Evolutionary conservation across 495 filamentous ascomycete species (phyloP), one percentile per base, ranked within the genome.

Genomic region (Bryoglossum gracile): DNA sequence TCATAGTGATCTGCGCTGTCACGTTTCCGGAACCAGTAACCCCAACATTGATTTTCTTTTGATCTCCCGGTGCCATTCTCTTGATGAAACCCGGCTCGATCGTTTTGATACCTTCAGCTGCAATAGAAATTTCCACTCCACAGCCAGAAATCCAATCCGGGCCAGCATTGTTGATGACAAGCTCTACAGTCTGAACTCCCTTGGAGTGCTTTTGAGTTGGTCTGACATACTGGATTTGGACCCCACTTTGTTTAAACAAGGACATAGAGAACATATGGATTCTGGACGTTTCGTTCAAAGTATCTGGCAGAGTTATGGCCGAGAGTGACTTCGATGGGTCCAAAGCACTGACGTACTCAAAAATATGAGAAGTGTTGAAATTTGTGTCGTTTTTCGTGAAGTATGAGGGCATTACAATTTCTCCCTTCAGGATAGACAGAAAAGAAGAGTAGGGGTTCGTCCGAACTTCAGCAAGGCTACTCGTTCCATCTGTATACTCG

Each of bases 301-400:
- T 56, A 37, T 66, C 55, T 5, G 74, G 72, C 25, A 76, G 50
- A 2, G 61, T 68, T 9, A 78, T 51, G 0, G 65, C 60, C 3
- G 53, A 47, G 21, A 78, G 62, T 34, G 68, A 63, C 42, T 74
- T 74, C 0, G 66, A 65, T 0, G 71, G 66, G 37, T 71, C 68
- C 6, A 78, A 44, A 48, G 68, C 62, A n/a, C 68, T 69, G 0
- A 68, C 66, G 2, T 67, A 65, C 51, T 77, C 67, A 44, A 73
- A 78, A 17, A 78, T 73, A 38, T 73, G 71, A n/a, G 68, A 71
- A 10, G 68, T 63, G 41, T 78, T 78, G 50, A 62, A 75, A 52
- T 77, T 63, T 1, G 70, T 66, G 2, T 58, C 60, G 0, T 63
- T 63, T 35, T 66, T 62, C 1, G 72, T 74, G 26, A 68, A 65